Base-by-base conservation (phyloP, 345 rosid genomes). In the Noccaea bulbosa region DNA sequence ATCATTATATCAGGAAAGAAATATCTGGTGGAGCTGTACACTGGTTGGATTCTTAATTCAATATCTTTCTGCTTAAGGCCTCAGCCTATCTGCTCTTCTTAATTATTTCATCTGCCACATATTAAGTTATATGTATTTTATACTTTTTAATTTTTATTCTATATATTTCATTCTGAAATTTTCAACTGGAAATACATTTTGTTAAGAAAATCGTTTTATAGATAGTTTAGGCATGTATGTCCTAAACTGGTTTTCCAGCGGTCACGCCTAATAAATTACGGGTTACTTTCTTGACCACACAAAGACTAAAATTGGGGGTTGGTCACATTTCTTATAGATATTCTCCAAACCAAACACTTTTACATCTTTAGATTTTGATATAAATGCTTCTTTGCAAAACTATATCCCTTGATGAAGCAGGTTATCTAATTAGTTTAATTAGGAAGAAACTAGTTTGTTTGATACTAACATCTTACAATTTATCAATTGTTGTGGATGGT, bases 11-110 rank as follows among this genome's bases (percentile, higher is more conserved):
- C 7, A 66, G 46, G 67, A 58, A 73, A 58, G 0, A 66, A 57
- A 55, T 55, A 72, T 38, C 47, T 49, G 39, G 76, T 45, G 76
- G 48, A 64, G 70, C 70, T 45, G 16, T 52, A 34, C 45, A 71
- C 69, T 53, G 17, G 24, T 62, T 41, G 9, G 39, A 11, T 64
- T 22, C 53, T n/a, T 4, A 45, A 33, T 51, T 14, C 43, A 16
- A 30, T 61, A 24, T 62, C 69, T 62, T 43, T 39, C 48, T 35
- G 20, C 54, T 5, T 53, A n/a, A 20, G 16, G 30, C 30, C 45
- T 5, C 43, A 65, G 34, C 54, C 11, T 2, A 27, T 47, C 27
- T 37, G 22, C 27, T 5, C 1, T 43, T 15, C 0, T 43, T 58
- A 5, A 22, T 0, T 63, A 1, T 48, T 38, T 65, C 7, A 10